Evolutionary conservation across 208 protist genomes (phyloP).

Genomic region (Herpetomonas samuelpessoai): DNA sequence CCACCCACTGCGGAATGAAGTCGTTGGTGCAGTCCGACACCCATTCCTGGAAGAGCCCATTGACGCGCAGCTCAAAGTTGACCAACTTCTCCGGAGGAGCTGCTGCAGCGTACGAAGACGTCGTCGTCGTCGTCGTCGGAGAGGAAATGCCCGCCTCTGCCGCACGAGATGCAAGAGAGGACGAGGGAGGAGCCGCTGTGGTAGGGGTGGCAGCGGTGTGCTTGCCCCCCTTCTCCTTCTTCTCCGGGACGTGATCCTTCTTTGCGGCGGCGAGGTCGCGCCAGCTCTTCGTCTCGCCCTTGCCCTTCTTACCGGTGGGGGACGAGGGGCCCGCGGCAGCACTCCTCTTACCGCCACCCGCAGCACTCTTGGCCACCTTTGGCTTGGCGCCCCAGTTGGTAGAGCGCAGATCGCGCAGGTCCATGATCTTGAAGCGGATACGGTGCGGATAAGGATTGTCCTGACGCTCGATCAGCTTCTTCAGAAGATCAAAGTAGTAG

Average conservation of each 20-base stretch:
- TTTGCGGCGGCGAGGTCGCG: slow-evolving; percentile 8
- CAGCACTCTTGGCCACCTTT: slow-evolving; percentile 22
- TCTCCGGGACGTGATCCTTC: not conserved
- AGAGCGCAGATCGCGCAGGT: slow-evolving; percentile 81
- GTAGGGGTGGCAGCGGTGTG: not conserved
- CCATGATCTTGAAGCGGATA: slow-evolving; percentile 88
- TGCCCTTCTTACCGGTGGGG: slow-evolving; percentile 17
- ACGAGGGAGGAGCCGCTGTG: not conserved
- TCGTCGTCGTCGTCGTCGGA: slow-evolving; percentile 1
- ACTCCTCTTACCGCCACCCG: not conserved
- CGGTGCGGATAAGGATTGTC: slow-evolving; percentile 65
- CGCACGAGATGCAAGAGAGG: not conserved
- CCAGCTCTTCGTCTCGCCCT: slow-evolving; percentile 17
- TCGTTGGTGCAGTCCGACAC: slow-evolving; percentile 73
- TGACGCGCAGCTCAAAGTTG: slow-evolving; percentile 67
- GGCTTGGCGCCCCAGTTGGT: slow-evolving; percentile 34
- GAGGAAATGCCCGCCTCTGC: slow-evolving; percentile 4
- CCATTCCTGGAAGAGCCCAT: slow-evolving; percentile 75
- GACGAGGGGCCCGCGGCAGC: slow-evolving; percentile 6
- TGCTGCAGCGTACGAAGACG: slow-evolving; percentile 2
- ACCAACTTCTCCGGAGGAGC: slow-evolving; percentile 27
- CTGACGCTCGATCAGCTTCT: slow-evolving; percentile 35
- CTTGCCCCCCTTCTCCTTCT: not conserved
- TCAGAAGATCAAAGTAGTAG: slow-evolving; percentile 50
- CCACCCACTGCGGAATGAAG: slow-evolving; percentile 75